Conservation (phyloP, 345 rosid genomes). For the Populus simonii region DNA sequence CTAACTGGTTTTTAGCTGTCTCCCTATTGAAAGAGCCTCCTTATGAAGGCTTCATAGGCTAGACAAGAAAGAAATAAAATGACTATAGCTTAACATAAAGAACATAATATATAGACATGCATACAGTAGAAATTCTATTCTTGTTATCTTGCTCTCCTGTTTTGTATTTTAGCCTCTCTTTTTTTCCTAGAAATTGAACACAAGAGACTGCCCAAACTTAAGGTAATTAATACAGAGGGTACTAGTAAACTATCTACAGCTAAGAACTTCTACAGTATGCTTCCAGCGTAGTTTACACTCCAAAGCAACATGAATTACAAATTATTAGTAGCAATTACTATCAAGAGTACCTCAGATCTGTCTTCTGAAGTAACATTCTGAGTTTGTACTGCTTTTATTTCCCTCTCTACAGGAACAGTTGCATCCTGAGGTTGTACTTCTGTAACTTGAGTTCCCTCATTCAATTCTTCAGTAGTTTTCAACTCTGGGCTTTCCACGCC, state of each 20-base stretch:
- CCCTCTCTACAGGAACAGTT: conserved; percentile 24
- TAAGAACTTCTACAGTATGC: background rate
- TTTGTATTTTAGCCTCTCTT: background rate
- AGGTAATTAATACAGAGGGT: background rate
- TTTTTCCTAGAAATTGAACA: background rate
- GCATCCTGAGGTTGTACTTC: conserved; percentile 21
- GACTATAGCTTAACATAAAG: background rate
- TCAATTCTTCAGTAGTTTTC: conserved; percentile 30
- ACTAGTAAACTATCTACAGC: background rate
- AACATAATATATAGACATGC: background rate
- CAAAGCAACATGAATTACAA: background rate
- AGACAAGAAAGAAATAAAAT: background rate
- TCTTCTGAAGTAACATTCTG: conserved; percentile 20
- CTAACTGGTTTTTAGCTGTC: background rate
- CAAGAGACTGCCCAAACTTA: background rate
- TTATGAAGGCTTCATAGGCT: background rate
- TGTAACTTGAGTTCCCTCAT: conserved; percentile 34
- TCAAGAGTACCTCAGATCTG: conserved; percentile 38
- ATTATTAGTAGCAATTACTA: background rate
- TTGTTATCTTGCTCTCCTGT: background rate
- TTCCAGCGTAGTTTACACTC: background rate
- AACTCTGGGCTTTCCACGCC: conserved; percentile 30
- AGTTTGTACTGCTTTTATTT: conserved; percentile 16
- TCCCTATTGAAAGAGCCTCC: background rate
- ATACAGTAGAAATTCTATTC: background rate